These are phyloP conservation scores for Euphorbia tirucalli DNA, from an alignment of 345 rosid genomes.

Conservation along the genomic window DNA sequence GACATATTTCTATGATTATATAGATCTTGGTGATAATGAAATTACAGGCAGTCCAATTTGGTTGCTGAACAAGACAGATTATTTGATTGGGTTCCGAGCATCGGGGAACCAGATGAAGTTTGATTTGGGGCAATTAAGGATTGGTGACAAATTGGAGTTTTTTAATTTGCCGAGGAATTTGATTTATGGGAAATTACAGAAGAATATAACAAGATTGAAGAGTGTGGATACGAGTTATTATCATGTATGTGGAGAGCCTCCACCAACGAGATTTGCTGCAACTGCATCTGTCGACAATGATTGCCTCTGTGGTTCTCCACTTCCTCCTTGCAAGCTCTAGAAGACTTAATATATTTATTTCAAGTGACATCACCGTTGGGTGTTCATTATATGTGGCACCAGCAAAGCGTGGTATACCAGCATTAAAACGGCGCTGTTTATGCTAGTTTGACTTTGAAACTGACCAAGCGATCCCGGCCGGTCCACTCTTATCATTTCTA, in stretches of 20 bases:
- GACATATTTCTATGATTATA: constrained; percentile 66
- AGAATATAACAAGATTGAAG: constrained; percentile 38
- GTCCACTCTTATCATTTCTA: too few species aligned
- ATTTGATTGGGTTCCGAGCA: constrained; percentile 50
- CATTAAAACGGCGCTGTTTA: too few species aligned
- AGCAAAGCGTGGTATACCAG: too few species aligned
- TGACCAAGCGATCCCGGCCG: too few species aligned
- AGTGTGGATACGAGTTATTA: constrained; percentile 54
- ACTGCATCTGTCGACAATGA: constrained; percentile 36
- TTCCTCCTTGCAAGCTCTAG: constrained; percentile 18
- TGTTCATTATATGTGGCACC: too few species aligned
- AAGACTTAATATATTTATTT: too few species aligned
- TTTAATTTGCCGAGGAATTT: constrained; percentile 59
- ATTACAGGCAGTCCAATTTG: constrained; percentile 53
- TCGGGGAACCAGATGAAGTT: constrained; percentile 52
- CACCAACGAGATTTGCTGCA: constrained; percentile 51
- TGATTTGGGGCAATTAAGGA: constrained; percentile 42
- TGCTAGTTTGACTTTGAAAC: too few species aligned
- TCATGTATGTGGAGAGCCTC: constrained; percentile 66
- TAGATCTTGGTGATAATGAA: constrained; percentile 64
- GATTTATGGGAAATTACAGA: constrained; percentile 56
- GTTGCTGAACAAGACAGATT: constrained; percentile 56
- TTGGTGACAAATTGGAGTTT: constrained; percentile 40
- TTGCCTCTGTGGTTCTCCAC: constrained; percentile 29
- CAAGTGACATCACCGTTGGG: too few species aligned